These are phyloP conservation scores for Mimosa pudica DNA, from an alignment of 306 rosid genomes.

Conservation along the genomic window DNA sequence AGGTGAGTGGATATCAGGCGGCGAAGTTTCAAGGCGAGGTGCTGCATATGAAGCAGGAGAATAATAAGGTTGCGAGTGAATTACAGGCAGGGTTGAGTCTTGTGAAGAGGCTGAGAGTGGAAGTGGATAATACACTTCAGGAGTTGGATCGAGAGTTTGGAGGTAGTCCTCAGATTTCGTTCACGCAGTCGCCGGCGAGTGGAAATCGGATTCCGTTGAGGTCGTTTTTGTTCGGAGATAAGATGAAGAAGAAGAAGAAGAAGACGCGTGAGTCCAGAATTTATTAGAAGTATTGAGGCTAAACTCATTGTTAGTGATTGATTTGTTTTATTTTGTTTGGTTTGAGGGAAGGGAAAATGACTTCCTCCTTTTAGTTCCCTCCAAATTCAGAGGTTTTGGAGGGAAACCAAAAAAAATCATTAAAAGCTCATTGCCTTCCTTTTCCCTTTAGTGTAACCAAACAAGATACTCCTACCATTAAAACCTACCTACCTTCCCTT, in stretches of 20 bases:
- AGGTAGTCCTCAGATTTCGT: conserved; percentile 28
- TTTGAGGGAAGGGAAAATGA: no score
- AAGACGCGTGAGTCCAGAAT: conserved; percentile 51
- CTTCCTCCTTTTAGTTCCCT: no score
- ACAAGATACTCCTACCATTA: no score
- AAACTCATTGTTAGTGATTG: background rate
- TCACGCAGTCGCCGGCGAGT: conserved; percentile 41
- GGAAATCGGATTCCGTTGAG: conserved; percentile 62
- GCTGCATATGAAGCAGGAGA: conserved; percentile 83
- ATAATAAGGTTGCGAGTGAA: conserved; percentile 64
- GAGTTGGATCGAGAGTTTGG: conserved; percentile 56
- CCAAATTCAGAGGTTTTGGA: no score
- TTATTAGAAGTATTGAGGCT: conserved; percentile 42
- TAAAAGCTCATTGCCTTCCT: no score
- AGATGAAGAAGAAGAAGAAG: conserved; percentile 48
- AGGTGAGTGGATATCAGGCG: conserved; percentile 63
- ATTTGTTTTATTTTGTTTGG: background rate
- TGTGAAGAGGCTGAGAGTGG: conserved; percentile 49
- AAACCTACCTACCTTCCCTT: no score
- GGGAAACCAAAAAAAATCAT: no score
- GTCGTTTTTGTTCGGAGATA: conserved; percentile 87
- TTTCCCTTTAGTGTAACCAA: no score
- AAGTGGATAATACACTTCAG: conserved; percentile 62
- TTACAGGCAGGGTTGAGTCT: conserved; percentile 59
- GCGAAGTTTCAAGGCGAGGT: conserved; percentile 96